Evolutionary conservation across 768 basidiomycete species (phyloP).

Genomic region (Mycena leptocephala): DNA sequence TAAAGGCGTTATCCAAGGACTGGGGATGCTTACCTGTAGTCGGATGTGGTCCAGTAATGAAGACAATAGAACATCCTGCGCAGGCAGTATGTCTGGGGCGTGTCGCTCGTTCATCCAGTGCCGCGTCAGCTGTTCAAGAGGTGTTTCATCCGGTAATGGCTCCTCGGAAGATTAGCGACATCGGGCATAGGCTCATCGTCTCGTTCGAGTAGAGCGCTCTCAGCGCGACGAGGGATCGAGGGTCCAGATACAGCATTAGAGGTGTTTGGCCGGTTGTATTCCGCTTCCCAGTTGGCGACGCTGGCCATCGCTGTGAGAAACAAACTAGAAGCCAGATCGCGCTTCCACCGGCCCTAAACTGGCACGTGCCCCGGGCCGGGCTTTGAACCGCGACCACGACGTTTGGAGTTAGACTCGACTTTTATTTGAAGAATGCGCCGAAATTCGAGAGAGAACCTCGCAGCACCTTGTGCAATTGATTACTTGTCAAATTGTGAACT

Average conservation of each 20-base stretch:
- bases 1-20: constrained; percentile 15
- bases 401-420: too few relatives aligned
- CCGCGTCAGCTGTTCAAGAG: constrained; percentile 79
- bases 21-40: constrained; percentile 76
- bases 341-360: constrained; percentile 51
- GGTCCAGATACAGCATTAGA: constrained; percentile 34
- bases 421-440: too few relatives aligned
- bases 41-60: constrained; percentile 83
- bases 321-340: constrained; percentile 33
- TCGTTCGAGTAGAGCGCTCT: constrained; percentile 53
- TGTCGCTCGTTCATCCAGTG: constrained; percentile 92
- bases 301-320: constrained; percentile 13
- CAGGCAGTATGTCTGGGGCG: constrained; percentile 84
- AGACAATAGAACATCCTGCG: constrained; percentile 79
- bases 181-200: constrained; percentile 54
- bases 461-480: too few relatives aligned
- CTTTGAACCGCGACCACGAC: too few relatives aligned
- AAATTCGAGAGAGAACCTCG: too few relatives aligned
- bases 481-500: too few relatives aligned
- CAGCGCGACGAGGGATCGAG: constrained; percentile 50
- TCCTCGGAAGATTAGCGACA: constrained; percentile 17
- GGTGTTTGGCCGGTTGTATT: constrained; percentile 48
- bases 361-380: background rate
- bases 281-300: constrained; percentile 54
- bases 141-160: constrained; percentile 62